Evolutionary conservation across 306 rosid species (phyloP).

Genomic region (Spatholobus suberectus): DNA sequence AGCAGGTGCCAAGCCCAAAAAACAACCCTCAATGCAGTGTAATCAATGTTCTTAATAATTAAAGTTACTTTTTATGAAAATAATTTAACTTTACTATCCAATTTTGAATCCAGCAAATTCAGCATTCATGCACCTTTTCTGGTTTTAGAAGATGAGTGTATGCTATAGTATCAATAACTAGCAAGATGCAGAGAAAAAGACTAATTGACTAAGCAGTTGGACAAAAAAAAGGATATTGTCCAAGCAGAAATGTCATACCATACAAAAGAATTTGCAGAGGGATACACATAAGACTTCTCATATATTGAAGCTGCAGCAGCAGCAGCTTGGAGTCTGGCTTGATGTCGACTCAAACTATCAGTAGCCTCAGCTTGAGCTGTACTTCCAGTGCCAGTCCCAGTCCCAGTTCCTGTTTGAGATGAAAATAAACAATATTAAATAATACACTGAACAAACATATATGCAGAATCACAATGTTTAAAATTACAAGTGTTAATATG

Average conservation of each 20-base stretch:
- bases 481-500: constrained; percentile 17
- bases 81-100: too few relatives aligned
- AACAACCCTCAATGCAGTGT: too few relatives aligned
- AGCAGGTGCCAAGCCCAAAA: too few relatives aligned
- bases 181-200: constrained; percentile 3
- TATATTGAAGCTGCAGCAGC: constrained; percentile 92
- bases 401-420: constrained; percentile 54
- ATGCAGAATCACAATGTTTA: constrained; percentile 29
- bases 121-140: too few relatives aligned
- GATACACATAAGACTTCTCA: constrained; percentile 82
- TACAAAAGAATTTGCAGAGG: constrained; percentile 63
- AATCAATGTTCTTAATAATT: too few relatives aligned
- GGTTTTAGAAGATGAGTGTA: too few relatives aligned
- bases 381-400: constrained; percentile 62
- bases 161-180: constrained; percentile 16
- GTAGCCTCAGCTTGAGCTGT: constrained; percentile 61
- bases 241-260: constrained; percentile 61
- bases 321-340: constrained; percentile 94
- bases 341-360: constrained; percentile 71
- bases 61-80: too few relatives aligned
- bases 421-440: constrained; percentile 28
- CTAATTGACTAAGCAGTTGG: constrained; percentile 11
- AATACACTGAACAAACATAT: constrained; percentile 4
- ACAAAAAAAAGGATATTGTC: constrained; percentile 22
- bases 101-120: too few relatives aligned